phyloP scores from a whole-genome alignment of 805 yeast species.

The Phaffomyces opuntiae region DNA sequence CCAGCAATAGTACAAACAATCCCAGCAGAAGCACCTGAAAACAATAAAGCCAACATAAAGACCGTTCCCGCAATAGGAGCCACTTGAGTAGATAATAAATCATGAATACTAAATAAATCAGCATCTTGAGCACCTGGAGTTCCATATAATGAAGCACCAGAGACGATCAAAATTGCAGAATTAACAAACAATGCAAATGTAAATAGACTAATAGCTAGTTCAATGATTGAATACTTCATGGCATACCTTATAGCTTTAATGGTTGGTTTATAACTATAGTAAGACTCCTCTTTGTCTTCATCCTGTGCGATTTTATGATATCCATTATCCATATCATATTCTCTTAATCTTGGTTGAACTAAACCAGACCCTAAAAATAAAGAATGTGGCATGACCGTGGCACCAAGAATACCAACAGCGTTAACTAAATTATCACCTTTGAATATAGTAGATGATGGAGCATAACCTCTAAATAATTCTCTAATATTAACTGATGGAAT shows the following conservation, averaged over 20 bases:
- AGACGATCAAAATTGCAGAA: slow-evolving; percentile 71
- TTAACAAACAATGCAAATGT: slow-evolving; percentile 84
- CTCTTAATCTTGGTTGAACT: slow-evolving; percentile 77
- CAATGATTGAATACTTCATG: slow-evolving; percentile 64
- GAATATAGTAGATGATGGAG: slow-evolving; percentile 50
- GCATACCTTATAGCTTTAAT: slow-evolving; percentile 63
- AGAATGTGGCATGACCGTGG: slow-evolving; percentile 93
- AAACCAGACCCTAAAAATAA: slow-evolving; percentile 79
- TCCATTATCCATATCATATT: slow-evolving; percentile 59
- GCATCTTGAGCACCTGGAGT: slow-evolving; percentile 71
- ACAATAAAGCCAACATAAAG: slow-evolving; percentile 76
- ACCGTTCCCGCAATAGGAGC: slow-evolving; percentile 77
- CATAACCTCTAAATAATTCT: slow-evolving; percentile 55
- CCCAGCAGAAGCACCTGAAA: slow-evolving; percentile 89
- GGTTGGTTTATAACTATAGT: slow-evolving; percentile 60
- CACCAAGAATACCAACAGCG: slow-evolving; percentile 80
- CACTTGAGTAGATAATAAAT: slow-evolving; percentile 48
- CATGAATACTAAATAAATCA: slow-evolving; percentile 72
- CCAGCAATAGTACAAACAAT: slow-evolving; percentile 92
- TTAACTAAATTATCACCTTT: slow-evolving; percentile 62
- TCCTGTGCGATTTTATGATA: slow-evolving; percentile 28
- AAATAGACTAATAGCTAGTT: slow-evolving; percentile 61
- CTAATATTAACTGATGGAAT: slow-evolving; percentile 37
- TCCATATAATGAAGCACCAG: slow-evolving; percentile 71
- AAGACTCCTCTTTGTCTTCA: slow-evolving; percentile 27